Evolutionary conservation across 345 rosid species (phyloP).

Genomic region (Excoecaria agallocha): DNA sequence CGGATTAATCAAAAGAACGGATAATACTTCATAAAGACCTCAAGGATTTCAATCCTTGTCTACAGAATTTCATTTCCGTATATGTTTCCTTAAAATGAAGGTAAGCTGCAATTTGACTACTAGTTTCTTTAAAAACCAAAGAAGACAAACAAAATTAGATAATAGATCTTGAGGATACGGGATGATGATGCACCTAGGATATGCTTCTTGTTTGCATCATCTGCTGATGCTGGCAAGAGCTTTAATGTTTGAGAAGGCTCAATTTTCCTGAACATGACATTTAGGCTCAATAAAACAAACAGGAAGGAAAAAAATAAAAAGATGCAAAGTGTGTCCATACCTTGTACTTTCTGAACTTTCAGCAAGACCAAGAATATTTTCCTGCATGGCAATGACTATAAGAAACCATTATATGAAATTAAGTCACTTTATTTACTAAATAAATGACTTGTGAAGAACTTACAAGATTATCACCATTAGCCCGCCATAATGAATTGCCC

Average conservation of each 20-base stretch:
- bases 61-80: background rate
- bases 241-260: constrained; percentile 65
- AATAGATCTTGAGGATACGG: constrained; percentile 61
- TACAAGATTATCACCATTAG: constrained; percentile 48
- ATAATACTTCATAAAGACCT: background rate
- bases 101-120: background rate
- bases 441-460: constrained; percentile 33
- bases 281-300: constrained; percentile 14
- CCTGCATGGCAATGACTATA: constrained; percentile 46
- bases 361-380: constrained; percentile 47
- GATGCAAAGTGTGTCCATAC: constrained; percentile 32
- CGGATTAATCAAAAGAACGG: background rate
- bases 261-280: constrained; percentile 52
- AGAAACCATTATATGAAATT: constrained; percentile 11
- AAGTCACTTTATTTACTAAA: constrained; percentile 2
- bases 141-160: background rate
- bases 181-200: constrained; percentile 59
- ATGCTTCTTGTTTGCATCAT: constrained; percentile 73
- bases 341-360: constrained; percentile 57
- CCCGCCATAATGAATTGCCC: constrained; percentile 61
- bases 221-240: constrained; percentile 65
- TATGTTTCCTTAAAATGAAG: background rate
- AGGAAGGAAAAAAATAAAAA: constrained; percentile 8
- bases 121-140: constrained; percentile 7
- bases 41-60: background rate